Percentiles rank a stretch among this genome's conserved stretches.
Evolutionary conservation across 345 rosid species (phyloP).

Genomic region (Clarkia xantiana): DNA sequence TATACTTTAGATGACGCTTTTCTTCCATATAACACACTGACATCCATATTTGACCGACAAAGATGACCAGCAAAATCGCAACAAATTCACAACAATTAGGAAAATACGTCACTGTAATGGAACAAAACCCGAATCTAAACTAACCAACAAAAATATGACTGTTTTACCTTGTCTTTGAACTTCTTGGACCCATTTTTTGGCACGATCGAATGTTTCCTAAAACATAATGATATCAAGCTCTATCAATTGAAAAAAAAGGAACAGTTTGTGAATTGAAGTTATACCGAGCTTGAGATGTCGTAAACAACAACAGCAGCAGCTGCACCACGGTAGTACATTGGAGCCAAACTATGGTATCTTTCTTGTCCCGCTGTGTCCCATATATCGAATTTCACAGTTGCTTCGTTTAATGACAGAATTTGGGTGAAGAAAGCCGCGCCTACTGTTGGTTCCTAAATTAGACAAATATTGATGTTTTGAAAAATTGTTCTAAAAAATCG

Average conservation of each 20-base stretch:
- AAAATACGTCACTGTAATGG: too few species aligned
- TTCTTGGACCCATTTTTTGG: constrained; percentile 62
- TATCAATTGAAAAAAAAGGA: too few species aligned
- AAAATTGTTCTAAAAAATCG: too few species aligned
- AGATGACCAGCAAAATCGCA: too few species aligned
- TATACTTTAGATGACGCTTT: too few species aligned
- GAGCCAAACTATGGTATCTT: constrained; percentile 61
- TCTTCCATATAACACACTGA: too few species aligned
- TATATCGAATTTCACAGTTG: constrained; percentile 55
- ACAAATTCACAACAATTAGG: too few species aligned
- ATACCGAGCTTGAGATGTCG: constrained; percentile 53
- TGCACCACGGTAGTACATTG: constrained; percentile 66
- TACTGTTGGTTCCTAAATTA: constrained; percentile 44
- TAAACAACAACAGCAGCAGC: constrained; percentile 55
- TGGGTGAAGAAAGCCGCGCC: constrained; percentile 79
- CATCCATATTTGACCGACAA: too few species aligned
- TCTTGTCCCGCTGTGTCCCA: constrained; percentile 86
- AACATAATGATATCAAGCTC: neutral
- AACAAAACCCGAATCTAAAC: neutral
- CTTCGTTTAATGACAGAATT: constrained; percentile 44
- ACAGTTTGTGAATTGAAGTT: neutral
- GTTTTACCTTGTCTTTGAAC: constrained; percentile 50
- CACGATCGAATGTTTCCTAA: constrained; percentile 48
- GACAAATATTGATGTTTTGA: neutral
- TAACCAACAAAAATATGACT: neutral